Conservation (phyloP, 2,329 filamentous ascomycete species). For the Trichoderma sp. region DNA sequence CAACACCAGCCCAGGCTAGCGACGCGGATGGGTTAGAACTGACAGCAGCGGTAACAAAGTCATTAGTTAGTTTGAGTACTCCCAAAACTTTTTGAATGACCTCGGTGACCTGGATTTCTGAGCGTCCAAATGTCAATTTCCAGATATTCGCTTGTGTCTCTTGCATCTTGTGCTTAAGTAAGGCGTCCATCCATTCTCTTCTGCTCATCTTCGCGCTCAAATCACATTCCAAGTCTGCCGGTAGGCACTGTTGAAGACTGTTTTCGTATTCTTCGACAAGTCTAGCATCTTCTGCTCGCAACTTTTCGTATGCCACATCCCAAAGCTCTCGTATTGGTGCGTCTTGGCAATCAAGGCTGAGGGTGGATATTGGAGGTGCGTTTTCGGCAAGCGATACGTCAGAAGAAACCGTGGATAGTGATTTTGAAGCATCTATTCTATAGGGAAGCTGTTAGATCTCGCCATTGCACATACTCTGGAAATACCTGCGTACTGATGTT, state of each 20-base stretch:
- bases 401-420: no score
- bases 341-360: neutral
- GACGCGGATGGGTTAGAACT: neutral
- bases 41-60: neutral
- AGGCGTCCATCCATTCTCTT: neutral
- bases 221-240: rapidly evolving
- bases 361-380: no score
- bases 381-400: no score
- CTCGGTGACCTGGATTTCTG: neutral
- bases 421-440: no score
- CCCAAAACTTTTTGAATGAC: neutral
- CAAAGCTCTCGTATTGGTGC: neutral
- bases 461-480: no score
- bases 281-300: neutral
- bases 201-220: neutral
- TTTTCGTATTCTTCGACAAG: neutral
- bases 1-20: neutral
- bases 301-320: conserved; percentile 9
- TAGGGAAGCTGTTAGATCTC: no score
- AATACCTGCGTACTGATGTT: no score
- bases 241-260: neutral
- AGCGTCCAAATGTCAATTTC: neutral
- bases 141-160: neutral
- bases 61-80: neutral
- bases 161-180: neutral